Base-by-base conservation (phyloP, 2,329 filamentous ascomycete genomes). In the Verticillium nonalfalfae region DNA sequence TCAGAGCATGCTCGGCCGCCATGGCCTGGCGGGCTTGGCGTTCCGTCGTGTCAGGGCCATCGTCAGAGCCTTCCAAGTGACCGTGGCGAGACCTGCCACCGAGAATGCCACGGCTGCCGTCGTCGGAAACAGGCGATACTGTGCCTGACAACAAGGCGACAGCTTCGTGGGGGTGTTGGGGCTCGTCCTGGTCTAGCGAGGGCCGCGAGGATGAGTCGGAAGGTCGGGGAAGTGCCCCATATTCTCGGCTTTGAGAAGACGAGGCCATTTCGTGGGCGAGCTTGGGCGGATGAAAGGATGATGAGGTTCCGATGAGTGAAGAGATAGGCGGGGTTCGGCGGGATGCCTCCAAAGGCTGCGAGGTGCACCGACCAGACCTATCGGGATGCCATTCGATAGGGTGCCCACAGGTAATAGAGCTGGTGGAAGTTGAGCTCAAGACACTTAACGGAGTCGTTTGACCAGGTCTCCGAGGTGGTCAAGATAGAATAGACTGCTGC, bases 1-100 rank as follows among this genome's bases (percentile, higher is more conserved):
- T 61, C 52, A 66, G 56, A 31, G 63, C 54, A 7, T 64, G 64
- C 39, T 63, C 64, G 15, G 54, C 57, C n/a, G 59, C 56, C 14
- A 55, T 58, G 15, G 62, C 64, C 13, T 60, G 40, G 50, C 59
- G 62, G 54, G 59, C 62, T n/a, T 38, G 58, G 7, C 58, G 59
- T n/a, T 65, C 63, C 40, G 11, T 39, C n/a, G 18, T 56, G 31
- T 15, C 31, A 14, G 18, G 54, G 9, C 15, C 54, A 31, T 33
- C 26, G 54, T 56, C 54, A 13, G 54, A 56, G 26, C 5, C 54
- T 5, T 35, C 54, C 18, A n/a, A 21, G 54, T 35, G 18, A 21
- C 10, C 54, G 5, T 56, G 54, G n/a, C 31, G 26, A 14, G 31
- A 35, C 33, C 26, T 18, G 18, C 45, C 11, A 3, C n/a, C 9